A percentile compares a stretch with the other conserved stretches of the same genome.
These are phyloP conservation scores for Ambrosiella beaveri DNA, from an alignment of 2,329 filamentous ascomycete genomes.

Conservation along the genomic window DNA sequence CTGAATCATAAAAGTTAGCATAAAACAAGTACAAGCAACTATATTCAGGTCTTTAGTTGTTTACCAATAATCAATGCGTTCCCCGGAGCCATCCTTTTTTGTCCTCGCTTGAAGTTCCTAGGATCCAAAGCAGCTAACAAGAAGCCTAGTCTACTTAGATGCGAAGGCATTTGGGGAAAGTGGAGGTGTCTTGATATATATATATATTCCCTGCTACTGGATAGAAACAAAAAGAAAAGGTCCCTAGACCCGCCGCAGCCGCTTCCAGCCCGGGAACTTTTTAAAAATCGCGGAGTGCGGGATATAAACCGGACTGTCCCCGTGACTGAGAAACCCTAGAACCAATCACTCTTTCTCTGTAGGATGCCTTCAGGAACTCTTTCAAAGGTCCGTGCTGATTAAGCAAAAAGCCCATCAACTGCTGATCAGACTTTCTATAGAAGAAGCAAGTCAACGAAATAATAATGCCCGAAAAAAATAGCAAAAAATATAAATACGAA, in stretches of 20 bases:
- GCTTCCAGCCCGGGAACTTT: no score
- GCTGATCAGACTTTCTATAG: no score
- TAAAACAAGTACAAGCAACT: background rate
- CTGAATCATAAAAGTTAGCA: background rate
- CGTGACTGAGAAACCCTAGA: background rate
- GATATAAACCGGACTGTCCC: background rate
- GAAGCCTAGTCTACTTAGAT: background rate
- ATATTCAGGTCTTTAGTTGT: background rate
- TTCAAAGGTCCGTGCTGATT: background rate
- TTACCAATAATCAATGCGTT: background rate
- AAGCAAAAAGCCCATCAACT: no score
- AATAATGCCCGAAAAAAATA: no score
- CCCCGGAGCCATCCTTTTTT: background rate
- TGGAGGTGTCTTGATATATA: background rate
- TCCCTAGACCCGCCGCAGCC: no score
- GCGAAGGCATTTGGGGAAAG: background rate
- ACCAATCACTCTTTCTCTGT: no score
- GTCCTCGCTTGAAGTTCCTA: background rate
- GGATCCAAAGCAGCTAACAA: background rate
- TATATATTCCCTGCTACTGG: background rate
- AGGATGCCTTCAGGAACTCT: no score
- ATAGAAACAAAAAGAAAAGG: background rate
- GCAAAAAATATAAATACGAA: background rate
- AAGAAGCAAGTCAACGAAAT: no score
- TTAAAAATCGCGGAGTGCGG: background rate